A percentile compares a stretch with the other conserved stretches of the same genome.
phyloP scores from a whole-genome alignment of 75 land plant species.

The Cunninghamia lanceolata region DNA sequence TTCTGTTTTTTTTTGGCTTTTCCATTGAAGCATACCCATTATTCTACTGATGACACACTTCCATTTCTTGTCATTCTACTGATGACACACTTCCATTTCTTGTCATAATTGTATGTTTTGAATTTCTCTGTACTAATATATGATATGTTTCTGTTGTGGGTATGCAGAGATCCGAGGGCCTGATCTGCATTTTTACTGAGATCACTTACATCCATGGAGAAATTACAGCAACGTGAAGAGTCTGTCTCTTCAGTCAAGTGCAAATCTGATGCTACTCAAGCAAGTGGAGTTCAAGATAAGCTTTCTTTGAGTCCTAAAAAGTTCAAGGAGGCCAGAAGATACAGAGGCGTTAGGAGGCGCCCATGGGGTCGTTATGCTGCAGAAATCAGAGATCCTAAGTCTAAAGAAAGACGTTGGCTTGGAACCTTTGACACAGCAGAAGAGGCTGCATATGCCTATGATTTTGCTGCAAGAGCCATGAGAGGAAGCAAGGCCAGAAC shows the following conservation, averaged over 20 bases:
- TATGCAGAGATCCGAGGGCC: not conserved
- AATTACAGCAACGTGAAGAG: not conserved
- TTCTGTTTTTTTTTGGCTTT: not conserved
- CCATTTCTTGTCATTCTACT: not conserved
- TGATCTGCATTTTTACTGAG: not conserved
- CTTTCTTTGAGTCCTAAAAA: not conserved
- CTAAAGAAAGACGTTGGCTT: conserved; percentile 61
- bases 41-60: not conserved
- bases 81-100: not conserved
- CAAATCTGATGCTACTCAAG: not conserved
- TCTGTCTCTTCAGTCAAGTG: not conserved
- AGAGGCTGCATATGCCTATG: conserved; percentile 62
- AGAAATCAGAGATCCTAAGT: conserved; percentile 60
- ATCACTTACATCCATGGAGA: not conserved
- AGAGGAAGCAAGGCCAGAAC: conserved; percentile 61
- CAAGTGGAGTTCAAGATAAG: not conserved
- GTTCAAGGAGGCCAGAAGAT: conserved; percentile 19
- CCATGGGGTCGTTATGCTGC: conserved; percentile 82
- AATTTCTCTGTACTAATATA: not conserved
- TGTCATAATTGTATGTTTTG: not conserved
- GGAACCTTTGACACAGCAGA: conserved; percentile 78
- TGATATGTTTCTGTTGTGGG: not conserved
- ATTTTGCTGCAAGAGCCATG: conserved; percentile 61
- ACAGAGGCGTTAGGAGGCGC: conserved; percentile 65
- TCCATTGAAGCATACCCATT: not conserved